A percentile compares a stretch with the other conserved stretches of the same genome.
phyloP scores from a whole-genome alignment of 148 eudicot genomes.

The Cornus florida region DNA sequence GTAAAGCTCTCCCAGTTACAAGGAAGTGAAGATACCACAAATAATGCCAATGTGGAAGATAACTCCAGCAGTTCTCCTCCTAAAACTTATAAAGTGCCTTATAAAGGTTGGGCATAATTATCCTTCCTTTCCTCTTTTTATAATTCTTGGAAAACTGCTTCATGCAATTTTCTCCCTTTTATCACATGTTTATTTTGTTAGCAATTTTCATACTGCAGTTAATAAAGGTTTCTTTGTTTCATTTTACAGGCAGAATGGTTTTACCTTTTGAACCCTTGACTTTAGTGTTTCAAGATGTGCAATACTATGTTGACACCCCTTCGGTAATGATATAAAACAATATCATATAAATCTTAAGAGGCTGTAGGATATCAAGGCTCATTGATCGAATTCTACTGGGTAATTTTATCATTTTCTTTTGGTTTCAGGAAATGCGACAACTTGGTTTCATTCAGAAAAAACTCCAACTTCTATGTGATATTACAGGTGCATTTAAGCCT shows the following conservation, averaged over 20 bases:
- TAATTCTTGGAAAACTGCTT: not conserved
- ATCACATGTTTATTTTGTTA: not conserved
- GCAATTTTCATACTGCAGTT: not conserved
- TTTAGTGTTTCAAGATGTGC: constrained; percentile 62
- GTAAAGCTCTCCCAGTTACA: constrained; percentile 46
- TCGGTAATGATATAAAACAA: constrained; percentile 37
- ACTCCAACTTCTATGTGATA: constrained; percentile 61
- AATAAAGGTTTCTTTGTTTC: not conserved
- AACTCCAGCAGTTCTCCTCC: not conserved
- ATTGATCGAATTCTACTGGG: not conserved
- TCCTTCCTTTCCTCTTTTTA: not conserved
- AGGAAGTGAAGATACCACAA: constrained; percentile 22
- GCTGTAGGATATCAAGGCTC: too few species aligned
- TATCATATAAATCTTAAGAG: not conserved
- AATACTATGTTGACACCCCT: constrained; percentile 74
- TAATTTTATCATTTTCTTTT: not conserved
- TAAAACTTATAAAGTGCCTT: constrained; percentile 14
- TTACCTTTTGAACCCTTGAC: constrained; percentile 73
- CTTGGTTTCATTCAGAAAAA: constrained; percentile 56
- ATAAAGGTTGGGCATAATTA: constrained; percentile 35
- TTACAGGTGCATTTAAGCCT: constrained; percentile 77
- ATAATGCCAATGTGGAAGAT: not conserved
- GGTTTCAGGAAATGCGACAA: constrained; percentile 65
- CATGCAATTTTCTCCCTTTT: not conserved
- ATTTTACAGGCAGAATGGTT: constrained; percentile 63